A percentile compares a stretch with the other conserved stretches of the same genome.
Evolutionary conservation across 306 rosid species (phyloP).

Genomic region (Quercus suber): DNA sequence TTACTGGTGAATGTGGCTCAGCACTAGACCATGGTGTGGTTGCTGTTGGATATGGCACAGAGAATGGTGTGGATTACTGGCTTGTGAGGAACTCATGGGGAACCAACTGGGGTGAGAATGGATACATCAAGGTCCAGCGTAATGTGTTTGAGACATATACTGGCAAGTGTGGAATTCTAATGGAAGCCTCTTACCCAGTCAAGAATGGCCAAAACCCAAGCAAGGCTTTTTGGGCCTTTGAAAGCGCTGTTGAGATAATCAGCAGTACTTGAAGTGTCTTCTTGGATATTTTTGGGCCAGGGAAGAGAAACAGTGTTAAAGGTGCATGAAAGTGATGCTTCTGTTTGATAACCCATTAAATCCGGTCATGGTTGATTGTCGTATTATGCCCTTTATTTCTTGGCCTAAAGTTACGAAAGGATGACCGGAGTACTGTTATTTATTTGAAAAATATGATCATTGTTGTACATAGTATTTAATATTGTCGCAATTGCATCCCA

Average conservation of each 20-base stretch:
- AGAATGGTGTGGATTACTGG: conserved; percentile 85
- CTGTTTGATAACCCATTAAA: not conserved
- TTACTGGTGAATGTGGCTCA: conserved; percentile 74
- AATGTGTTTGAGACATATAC: conserved; percentile 27
- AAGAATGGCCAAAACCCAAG: conserved; percentile 42
- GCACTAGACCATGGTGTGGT: conserved; percentile 82
- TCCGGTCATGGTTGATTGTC: not conserved
- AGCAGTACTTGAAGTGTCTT: conserved; percentile 44
- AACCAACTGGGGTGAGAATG: conserved; percentile 76
- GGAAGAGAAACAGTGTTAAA: conserved; percentile 9
- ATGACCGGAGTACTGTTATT: not conserved
- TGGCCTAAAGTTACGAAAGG: not conserved
- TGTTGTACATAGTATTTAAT: conserved; percentile 25
- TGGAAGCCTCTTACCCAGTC: conserved; percentile 79
- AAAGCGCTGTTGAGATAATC: conserved; percentile 22
- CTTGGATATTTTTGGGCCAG: not conserved
- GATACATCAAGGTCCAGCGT: conserved; percentile 76
- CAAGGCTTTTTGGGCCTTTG: conserved; percentile 13
- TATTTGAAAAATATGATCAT: not conserved
- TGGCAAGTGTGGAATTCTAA: conserved; percentile 83
- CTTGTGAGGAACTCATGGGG: conserved; percentile 98
- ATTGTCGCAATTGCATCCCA: conserved; percentile 14
- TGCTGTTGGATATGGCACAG: conserved; percentile 78
- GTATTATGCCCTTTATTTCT: not conserved
- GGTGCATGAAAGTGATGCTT: not conserved